Evolutionary conservation across 2,329 filamentous ascomycete genomes (phyloP).

Genomic region (Hawksworthiomyces lignivorus): DNA sequence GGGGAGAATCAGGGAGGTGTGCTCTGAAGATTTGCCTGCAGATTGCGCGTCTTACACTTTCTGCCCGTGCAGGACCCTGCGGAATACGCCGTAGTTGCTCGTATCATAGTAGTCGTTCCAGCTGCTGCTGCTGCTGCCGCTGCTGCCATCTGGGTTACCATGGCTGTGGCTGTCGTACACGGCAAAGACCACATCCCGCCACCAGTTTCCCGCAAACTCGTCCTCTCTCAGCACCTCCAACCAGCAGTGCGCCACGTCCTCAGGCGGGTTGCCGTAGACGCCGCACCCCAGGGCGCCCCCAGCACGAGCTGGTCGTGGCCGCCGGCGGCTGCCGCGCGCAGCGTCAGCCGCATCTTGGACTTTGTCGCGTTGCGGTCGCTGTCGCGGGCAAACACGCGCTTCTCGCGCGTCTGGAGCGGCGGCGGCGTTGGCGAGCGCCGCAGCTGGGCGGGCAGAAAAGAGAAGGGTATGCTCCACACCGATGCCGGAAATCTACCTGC

Average conservation of each 20-base stretch:
- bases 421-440: too few species aligned
- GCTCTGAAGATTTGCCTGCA: too few species aligned
- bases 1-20: too few species aligned
- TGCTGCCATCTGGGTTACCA: conserved; percentile 28
- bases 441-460: too few species aligned
- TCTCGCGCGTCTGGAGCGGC: too few species aligned
- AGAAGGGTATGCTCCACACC: too few species aligned
- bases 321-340: conserved; percentile 51
- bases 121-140: too few species aligned
- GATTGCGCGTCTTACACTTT: too few species aligned
- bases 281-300: conserved; percentile 64
- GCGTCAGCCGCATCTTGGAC: conserved; percentile 53
- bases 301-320: conserved; percentile 54
- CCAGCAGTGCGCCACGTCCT: conserved; percentile 56
- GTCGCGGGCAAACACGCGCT: conserved; percentile 30
- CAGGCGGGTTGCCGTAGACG: conserved; percentile 54
- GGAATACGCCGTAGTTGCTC: too few species aligned
- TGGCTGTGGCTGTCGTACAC: conserved; percentile 39
- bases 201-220: conserved; percentile 60
- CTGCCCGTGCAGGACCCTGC: too few species aligned
- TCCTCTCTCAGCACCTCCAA: conserved; percentile 49
- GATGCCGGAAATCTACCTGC: too few species aligned
- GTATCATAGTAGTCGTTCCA: too few species aligned
- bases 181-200: conserved; percentile 57
- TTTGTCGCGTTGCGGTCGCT: conserved; percentile 46